Evolutionary conservation across 208 protist species (phyloP).

Genomic region (Porcisia hertigi): DNA sequence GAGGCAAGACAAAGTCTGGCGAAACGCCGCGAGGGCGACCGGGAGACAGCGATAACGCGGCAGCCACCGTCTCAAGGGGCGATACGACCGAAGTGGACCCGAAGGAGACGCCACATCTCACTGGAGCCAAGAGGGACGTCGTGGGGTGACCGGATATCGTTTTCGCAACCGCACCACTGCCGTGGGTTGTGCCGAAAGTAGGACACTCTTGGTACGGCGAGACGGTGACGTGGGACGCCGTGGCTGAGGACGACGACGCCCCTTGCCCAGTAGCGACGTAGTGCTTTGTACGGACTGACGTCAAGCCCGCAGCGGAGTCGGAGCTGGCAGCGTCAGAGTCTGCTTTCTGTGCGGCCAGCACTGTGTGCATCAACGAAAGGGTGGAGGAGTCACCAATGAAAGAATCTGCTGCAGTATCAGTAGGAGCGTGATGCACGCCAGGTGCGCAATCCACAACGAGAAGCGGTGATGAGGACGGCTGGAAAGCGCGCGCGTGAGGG

Average conservation of each 20-base stretch:
- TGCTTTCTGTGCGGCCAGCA: not conserved
- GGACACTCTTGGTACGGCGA: conserved; percentile 8
- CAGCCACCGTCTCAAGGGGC: not conserved
- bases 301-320: not conserved
- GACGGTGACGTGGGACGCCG: conserved; percentile 1
- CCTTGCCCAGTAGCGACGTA: not conserved
- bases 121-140: not conserved
- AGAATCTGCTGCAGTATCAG: not conserved
- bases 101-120: not conserved
- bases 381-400: conserved; percentile 1
- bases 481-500: conserved; percentile 31
- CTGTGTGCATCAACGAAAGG: not conserved
- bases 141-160: not conserved
- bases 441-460: conserved; percentile 6
- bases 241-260: not conserved
- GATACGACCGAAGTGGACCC: not conserved
- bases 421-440: conserved; percentile 13
- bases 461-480: conserved; percentile 14
- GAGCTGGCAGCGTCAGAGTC: conserved; percentile 12
- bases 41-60: not conserved
- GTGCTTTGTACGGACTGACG: not conserved
- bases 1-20: conserved; percentile 14
- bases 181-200: not conserved
- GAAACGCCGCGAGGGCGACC: not conserved
- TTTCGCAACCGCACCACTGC: not conserved